Conservation (phyloP, 345 rosid genomes). For the Hibiscus trionum region DNA sequence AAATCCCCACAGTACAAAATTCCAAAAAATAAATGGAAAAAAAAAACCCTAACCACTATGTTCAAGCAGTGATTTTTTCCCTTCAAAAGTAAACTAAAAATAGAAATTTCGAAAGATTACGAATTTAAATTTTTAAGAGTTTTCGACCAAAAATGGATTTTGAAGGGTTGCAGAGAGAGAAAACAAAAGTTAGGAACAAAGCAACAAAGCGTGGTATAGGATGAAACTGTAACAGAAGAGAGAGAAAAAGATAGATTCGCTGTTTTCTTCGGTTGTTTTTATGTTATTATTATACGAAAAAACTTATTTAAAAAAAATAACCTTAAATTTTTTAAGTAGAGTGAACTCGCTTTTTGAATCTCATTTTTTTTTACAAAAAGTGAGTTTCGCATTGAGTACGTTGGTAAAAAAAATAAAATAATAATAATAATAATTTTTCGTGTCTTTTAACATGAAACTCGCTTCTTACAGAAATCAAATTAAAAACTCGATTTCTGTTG, state of each 20-base stretch:
- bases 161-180: not conserved
- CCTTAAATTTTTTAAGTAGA: no score
- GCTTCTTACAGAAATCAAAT: no score
- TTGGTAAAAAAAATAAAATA: no score
- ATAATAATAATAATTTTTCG: no score
- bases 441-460: no score
- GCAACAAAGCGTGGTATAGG: not conserved
- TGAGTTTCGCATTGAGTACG: no score
- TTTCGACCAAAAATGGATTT: not conserved
- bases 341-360: no score
- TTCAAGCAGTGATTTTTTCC: not conserved
- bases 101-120: not conserved
- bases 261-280: not conserved
- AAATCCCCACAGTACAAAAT: slow-evolving; percentile 10
- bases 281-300: not conserved
- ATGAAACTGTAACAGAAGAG: not conserved
- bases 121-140: not conserved
- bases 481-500: no score
- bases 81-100: not conserved
- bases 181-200: not conserved
- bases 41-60: not conserved
- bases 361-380: no score
- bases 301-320: no score
- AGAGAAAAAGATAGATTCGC: not conserved
- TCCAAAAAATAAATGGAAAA: not conserved